These are phyloP conservation scores for Teratosphaeria epicoccoides DNA, from an alignment of 2,329 filamentous ascomycete genomes.

Conservation along the genomic window DNA sequence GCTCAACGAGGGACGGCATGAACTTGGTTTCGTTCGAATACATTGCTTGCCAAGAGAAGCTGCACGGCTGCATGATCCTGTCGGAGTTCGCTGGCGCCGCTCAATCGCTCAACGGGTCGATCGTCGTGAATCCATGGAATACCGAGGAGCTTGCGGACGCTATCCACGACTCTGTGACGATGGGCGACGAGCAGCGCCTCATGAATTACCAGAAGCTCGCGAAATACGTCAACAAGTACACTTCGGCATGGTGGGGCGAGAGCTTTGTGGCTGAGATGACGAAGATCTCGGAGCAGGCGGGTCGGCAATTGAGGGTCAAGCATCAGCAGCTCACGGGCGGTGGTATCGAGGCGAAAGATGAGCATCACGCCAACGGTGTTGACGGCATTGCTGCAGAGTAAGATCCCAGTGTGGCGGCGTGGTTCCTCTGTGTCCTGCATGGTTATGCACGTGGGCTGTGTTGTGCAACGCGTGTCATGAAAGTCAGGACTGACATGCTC, in stretches of 20 bases:
- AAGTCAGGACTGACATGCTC: not conserved
- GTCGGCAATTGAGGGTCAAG: conserved; percentile 38
- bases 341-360: not conserved
- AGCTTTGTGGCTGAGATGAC: conserved; percentile 80
- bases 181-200: conserved; percentile 78
- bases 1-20: conserved; percentile 96
- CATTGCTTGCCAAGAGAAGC: conserved; percentile 82
- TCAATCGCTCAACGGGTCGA: conserved; percentile 82
- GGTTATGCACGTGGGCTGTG: not conserved
- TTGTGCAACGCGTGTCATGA: not conserved
- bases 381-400: not conserved
- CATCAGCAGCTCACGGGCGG: conserved; percentile 11
- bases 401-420: not conserved
- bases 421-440: not conserved
- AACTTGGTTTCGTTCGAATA: conserved; percentile 98
- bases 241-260: conserved; percentile 89
- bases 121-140: conserved; percentile 98
- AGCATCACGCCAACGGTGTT: not conserved
- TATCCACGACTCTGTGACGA: conserved; percentile 92
- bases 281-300: conserved; percentile 44
- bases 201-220: conserved; percentile 85
- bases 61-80: conserved; percentile 86
- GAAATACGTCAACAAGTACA: conserved; percentile 95
- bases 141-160: conserved; percentile 89
- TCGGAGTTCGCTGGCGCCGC: conserved; percentile 95